Evolutionary conservation across 1,139 yeast genomes (phyloP), one percentile per base, ranked within the genome.

Genomic region (Petasospora rhodanensis): DNA sequence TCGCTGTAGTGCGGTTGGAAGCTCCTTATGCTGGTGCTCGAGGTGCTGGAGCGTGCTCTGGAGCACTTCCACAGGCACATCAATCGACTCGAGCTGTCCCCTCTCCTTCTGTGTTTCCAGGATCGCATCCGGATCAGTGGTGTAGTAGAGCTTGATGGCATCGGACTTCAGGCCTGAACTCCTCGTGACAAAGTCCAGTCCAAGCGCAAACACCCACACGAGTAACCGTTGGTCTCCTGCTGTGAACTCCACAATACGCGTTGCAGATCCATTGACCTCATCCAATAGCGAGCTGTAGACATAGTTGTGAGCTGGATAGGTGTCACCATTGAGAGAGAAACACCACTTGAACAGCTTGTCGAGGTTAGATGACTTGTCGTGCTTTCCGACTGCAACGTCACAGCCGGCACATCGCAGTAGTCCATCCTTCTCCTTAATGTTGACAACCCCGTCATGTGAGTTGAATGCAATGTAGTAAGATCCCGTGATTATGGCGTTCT

Each of bases 281-380:
- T 70, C 76, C 15, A 69, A 37, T 2, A 73, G 52, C 2, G 61
- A 45, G 40, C 63, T 65, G 46, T 67, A 66, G 0, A 64, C 54
- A 36, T 56, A 66, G 12, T 63, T 45, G 35, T 58, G 55, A 1
- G 66, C 56, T 1, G 63, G 57, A 36, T 58, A 69, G 1, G 32
- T 38, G 31, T 56, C 67, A 6, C 34, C 26, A 46, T 49, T 34
- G n/a, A 77, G 46, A 4, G 41, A 37, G 1, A 81, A 35, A 23
- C 66, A 64, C 93, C 94, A 83, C 50, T 82, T 83, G 58, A 66
- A 65, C 0, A 83, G 21, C 44, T 70, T 72, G 13, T 52, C 51
- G 6, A 61, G 35, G 23, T 43, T 49, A 10, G 54, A 45, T 12
- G 47, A 41, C 20, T 47, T 45, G 40, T 54, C 60, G 4, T 47